These are phyloP conservation scores for Candida boidinii DNA, from an alignment of 805 yeast species.

Conservation along the genomic window DNA sequence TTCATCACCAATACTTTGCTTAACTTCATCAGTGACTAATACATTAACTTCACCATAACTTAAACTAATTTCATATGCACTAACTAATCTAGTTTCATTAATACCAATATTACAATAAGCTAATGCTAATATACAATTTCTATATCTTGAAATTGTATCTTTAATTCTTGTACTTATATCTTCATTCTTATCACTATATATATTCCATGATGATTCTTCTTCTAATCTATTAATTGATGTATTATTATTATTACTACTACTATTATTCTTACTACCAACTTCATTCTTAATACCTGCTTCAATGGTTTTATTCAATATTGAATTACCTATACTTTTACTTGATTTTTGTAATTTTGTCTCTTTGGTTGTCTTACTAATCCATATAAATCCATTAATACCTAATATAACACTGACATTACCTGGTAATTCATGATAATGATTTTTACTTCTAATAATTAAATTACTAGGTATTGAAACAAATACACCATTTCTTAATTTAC, in stretches of 20 bases:
- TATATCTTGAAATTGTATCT: constrained; percentile 74
- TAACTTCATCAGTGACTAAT: constrained; percentile 61
- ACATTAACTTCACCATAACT: constrained; percentile 64
- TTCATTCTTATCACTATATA: constrained; percentile 86
- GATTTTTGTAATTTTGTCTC: constrained; percentile 15
- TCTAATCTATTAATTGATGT: constrained; percentile 75
- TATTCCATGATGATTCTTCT: constrained; percentile 86
- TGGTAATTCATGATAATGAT: constrained; percentile 82
- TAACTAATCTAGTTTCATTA: constrained; percentile 67
- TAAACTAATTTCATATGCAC: constrained; percentile 86
- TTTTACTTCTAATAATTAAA: constrained; percentile 74
- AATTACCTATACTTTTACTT: constrained; percentile 7
- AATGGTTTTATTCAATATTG: constrained; percentile 18
- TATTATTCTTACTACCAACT: no score
- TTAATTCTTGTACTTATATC: constrained; percentile 52
- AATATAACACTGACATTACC: constrained; percentile 87
- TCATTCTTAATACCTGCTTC: constrained; percentile 35
- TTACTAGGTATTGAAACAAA: constrained; percentile 77
- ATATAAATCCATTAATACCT: constrained; percentile 92
- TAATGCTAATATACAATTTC: constrained; percentile 74
- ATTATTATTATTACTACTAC: constrained; percentile 25
- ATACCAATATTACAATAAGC: constrained; percentile 83
- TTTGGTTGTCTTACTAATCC: constrained; percentile 69
- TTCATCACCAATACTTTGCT: constrained; percentile 67
- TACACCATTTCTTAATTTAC: constrained; percentile 87